A percentile compares a stretch with the other conserved stretches of the same genome.
These are phyloP conservation scores for Rosa persica DNA, from an alignment of 306 rosid species.

Conservation along the genomic window DNA sequence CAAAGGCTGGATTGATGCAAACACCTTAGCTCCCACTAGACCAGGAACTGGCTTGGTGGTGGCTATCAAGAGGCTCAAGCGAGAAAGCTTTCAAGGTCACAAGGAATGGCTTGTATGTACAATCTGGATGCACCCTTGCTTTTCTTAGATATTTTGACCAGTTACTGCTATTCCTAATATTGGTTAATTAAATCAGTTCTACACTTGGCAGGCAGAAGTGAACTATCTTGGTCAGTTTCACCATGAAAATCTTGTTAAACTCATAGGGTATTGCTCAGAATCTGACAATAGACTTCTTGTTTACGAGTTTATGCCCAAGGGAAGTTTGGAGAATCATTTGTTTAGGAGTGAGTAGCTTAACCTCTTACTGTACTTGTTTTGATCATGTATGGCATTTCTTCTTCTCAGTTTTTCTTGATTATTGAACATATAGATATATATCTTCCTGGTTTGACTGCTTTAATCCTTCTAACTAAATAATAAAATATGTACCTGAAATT, in stretches of 20 bases:
- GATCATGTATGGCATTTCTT: slow-evolving; percentile 2
- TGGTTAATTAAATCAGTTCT: slow-evolving; percentile 11
- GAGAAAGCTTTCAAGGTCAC: slow-evolving; percentile 94
- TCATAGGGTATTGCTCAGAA: slow-evolving; percentile 83
- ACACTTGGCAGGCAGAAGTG: slow-evolving; percentile 75
- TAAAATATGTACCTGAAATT: neutral
- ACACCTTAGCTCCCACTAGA: slow-evolving; percentile 65
- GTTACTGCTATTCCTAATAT: neutral
- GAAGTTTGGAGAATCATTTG: slow-evolving; percentile 88
- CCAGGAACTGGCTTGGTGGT: slow-evolving; percentile 89
- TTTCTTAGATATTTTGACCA: neutral
- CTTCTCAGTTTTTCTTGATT: neutral
- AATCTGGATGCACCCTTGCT: slow-evolving; percentile 19
- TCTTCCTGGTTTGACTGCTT: neutral
- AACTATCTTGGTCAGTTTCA: slow-evolving; percentile 83
- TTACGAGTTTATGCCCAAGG: slow-evolving; percentile 85
- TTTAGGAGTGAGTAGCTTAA: slow-evolving; percentile 69
- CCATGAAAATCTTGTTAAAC: slow-evolving; percentile 88
- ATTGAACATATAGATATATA: neutral
- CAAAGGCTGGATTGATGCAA: slow-evolving; percentile 91
- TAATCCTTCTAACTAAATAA: neutral
- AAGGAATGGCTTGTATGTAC: slow-evolving; percentile 91
- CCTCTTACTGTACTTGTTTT: slow-evolving; percentile 8
- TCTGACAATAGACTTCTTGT: slow-evolving; percentile 81
- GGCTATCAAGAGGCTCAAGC: slow-evolving; percentile 86